Conservation (phyloP, 164 flowering plant species). For the Kingdonia uniflora region DNA sequence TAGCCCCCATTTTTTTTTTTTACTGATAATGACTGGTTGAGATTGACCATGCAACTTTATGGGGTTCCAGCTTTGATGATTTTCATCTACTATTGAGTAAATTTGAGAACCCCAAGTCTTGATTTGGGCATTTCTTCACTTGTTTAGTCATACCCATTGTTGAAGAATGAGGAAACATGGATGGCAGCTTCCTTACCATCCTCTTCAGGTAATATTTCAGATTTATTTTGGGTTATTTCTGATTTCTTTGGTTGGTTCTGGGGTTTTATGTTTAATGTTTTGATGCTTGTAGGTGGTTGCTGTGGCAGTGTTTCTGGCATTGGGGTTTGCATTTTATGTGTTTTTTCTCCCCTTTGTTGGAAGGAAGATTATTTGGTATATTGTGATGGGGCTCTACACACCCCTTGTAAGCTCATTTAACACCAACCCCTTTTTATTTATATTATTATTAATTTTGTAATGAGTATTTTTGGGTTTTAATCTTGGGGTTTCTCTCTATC, state of each 20-base stretch:
- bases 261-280: too few species aligned
- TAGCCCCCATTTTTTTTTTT: too few species aligned
- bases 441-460: background rate
- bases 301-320: conserved; percentile 89
- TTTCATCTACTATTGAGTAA: too few species aligned
- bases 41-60: too few species aligned
- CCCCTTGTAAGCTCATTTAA: conserved; percentile 63
- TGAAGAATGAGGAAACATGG: conserved; percentile 95
- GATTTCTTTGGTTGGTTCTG: background rate
- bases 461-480: too few species aligned
- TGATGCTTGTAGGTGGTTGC: conserved; percentile 85
- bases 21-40: too few species aligned
- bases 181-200: conserved; percentile 97
- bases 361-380: conserved; percentile 62
- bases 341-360: conserved; percentile 99
- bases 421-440: background rate
- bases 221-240: background rate
- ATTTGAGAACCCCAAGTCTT: too few species aligned
- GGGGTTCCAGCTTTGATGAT: too few species aligned
- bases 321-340: conserved; percentile 97
- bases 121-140: conserved; percentile 2
- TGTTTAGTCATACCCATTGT: background rate
- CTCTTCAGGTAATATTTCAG: conserved; percentile 58
- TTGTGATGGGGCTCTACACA: conserved; percentile 84
- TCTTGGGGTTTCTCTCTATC: too few species aligned